These are phyloP conservation scores for Suhomyces guaymorum DNA, from an alignment of 1,139 yeast genomes.

Conservation along the genomic window DNA sequence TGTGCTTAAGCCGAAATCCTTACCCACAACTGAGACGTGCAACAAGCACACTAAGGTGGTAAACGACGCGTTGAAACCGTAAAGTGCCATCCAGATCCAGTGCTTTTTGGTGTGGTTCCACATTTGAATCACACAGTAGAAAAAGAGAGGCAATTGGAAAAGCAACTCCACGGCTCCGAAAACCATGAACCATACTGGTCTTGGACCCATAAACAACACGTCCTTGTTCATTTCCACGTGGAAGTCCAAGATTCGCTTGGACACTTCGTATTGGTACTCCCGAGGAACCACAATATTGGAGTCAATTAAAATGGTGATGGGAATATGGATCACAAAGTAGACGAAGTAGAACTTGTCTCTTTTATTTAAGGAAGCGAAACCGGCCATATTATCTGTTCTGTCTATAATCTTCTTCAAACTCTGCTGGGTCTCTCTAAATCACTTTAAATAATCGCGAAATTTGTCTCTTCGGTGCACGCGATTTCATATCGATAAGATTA, in stretches of 20 bases:
- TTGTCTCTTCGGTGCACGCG: no score
- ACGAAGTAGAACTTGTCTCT: conserved; percentile 27
- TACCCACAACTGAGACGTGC: conserved; percentile 39
- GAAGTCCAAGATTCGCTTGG: conserved; percentile 49
- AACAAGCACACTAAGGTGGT: conserved; percentile 69
- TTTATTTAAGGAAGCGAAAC: conserved; percentile 2
- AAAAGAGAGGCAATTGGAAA: conserved; percentile 77
- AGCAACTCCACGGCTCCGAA: conserved; percentile 72
- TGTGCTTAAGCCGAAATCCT: conserved; percentile 33
- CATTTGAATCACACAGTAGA: conserved; percentile 36
- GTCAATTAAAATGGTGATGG: conserved; percentile 75
- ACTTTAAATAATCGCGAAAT: no score
- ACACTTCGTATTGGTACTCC: conserved; percentile 48
- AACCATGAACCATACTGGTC: conserved; percentile 67
- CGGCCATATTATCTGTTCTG: background rate
- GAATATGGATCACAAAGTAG: conserved; percentile 59
- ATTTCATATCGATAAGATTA: no score
- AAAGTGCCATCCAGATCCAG: conserved; percentile 56
- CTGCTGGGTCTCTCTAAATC: background rate
- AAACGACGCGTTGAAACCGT: conserved; percentile 75
- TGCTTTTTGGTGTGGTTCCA: conserved; percentile 25
- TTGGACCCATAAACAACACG: conserved; percentile 50
- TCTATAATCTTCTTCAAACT: no score
- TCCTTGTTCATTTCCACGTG: conserved; percentile 71
- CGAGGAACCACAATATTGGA: conserved; percentile 67